These are phyloP conservation scores for Ascochyta viciae-villosae DNA, from an alignment of 2,329 filamentous ascomycete genomes.

Conservation along the genomic window DNA sequence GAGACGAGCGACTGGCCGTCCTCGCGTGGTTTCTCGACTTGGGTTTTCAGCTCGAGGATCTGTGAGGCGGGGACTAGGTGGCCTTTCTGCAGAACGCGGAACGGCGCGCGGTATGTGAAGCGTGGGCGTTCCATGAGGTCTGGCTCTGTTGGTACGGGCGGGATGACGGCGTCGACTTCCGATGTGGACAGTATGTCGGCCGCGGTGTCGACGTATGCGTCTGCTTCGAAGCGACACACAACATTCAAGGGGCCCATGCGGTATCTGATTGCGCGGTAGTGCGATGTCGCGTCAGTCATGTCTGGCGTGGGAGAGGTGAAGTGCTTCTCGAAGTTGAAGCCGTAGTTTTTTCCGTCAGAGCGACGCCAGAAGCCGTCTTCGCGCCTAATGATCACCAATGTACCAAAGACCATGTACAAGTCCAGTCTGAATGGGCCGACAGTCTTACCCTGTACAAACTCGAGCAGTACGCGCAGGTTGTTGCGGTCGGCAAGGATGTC, in stretches of 20 bases:
- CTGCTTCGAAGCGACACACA: conserved; percentile 38
- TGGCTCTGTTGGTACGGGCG: background rate
- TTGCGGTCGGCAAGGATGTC: conserved; percentile 42
- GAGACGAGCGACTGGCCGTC: conserved; percentile 8
- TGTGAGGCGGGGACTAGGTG: conserved; percentile 30
- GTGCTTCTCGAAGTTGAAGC: conserved; percentile 36
- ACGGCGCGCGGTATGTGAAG: conserved; percentile 26
- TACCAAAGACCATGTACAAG: conserved; percentile 31
- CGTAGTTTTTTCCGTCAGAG: conserved; percentile 23
- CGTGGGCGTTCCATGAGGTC: conserved; percentile 18
- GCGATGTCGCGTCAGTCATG: conserved; percentile 37
- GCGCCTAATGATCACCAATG: conserved; percentile 37
- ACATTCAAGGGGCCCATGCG: conserved; percentile 35
- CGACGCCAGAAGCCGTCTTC: conserved; percentile 34
- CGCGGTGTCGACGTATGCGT: conserved; percentile 33
- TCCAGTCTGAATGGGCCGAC: conserved; percentile 36
- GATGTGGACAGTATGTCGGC: conserved; percentile 18
- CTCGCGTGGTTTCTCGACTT: conserved; percentile 18
- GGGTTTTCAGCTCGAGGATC: conserved; percentile 38
- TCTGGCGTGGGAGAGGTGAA: conserved; percentile 30
- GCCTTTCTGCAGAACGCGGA: conserved; percentile 35
- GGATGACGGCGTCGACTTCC: conserved; percentile 15
- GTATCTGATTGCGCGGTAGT: conserved; percentile 42
- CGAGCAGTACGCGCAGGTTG: conserved; percentile 36
- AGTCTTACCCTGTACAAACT: conserved; percentile 34